A percentile compares a stretch with the other conserved stretches of the same genome.
phyloP scores from a whole-genome alignment of 192 early-diverging fungal species.

The Backusella macrospora region DNA sequence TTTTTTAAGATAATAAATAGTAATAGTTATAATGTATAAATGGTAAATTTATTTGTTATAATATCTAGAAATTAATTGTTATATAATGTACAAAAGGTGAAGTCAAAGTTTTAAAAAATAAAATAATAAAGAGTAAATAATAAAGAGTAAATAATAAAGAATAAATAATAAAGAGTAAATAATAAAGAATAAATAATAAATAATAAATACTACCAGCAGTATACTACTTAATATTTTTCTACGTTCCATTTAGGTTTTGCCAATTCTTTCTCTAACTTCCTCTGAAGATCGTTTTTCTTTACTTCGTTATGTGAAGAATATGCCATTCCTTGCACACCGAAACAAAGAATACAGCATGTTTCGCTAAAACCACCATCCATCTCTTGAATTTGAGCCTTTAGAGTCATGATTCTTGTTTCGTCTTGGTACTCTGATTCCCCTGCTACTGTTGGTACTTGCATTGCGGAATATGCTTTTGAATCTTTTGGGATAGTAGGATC shows the following conservation, averaged over 20 bases:
- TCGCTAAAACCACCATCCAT: background rate
- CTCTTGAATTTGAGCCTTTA: background rate
- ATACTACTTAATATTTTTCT: background rate
- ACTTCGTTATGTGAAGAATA: background rate
- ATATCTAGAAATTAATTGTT: no score
- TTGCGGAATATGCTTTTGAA: background rate
- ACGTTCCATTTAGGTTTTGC: background rate
- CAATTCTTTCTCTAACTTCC: background rate
- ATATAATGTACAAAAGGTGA: no score
- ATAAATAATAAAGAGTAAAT: no score
- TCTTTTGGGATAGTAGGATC: background rate
- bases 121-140: no score
- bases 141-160: no score
- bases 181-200: no score
- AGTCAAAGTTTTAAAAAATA: no score
- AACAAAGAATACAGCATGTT: background rate
- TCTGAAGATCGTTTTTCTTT: background rate
- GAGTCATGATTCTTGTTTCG: background rate
- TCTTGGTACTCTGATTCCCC: background rate
- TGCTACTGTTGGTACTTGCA: background rate
- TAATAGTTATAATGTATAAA: no score
- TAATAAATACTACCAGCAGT: background rate
- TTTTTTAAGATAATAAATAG: no score
- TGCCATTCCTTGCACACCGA: background rate
- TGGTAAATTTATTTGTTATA: no score